These are phyloP conservation scores for Bauhinia variegata DNA, from an alignment of 306 rosid genomes.

Conservation along the genomic window DNA sequence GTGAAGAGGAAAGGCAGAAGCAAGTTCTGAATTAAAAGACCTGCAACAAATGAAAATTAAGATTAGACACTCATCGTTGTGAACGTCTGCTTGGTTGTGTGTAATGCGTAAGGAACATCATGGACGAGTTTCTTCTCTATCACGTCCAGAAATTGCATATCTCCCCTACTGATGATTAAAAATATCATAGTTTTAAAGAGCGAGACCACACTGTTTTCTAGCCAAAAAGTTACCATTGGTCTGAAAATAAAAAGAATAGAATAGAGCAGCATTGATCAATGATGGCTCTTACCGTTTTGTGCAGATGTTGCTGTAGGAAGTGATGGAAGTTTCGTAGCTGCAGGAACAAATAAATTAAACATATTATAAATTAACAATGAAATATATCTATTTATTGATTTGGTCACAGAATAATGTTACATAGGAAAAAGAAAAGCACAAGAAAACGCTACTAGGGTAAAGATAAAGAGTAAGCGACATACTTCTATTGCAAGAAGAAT, in stretches of 20 bases:
- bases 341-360: slow-evolving; percentile 24
- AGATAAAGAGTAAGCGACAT: slow-evolving; percentile 36
- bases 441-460: neutral
- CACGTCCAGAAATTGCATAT: too few species aligned
- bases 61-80: too few species aligned
- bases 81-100: too few species aligned
- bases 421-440: neutral
- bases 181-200: too few species aligned
- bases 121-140: too few species aligned
- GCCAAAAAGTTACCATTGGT: slow-evolving; percentile 1
- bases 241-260: slow-evolving; percentile 27
- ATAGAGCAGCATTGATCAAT: slow-evolving; percentile 1
- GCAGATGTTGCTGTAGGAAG: slow-evolving; percentile 59
- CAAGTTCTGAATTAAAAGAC: too few species aligned
- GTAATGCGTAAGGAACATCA: too few species aligned
- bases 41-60: too few species aligned
- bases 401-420: neutral
- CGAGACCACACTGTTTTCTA: too few species aligned
- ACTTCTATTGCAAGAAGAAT: slow-evolving; percentile 66
- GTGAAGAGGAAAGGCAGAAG: too few species aligned
- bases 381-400: slow-evolving; percentile 7
- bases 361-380: slow-evolving; percentile 12
- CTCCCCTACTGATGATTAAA: too few species aligned
- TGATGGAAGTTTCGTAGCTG: slow-evolving; percentile 59
- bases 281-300: slow-evolving; percentile 48